phyloP scores from a whole-genome alignment of 2,329 filamentous ascomycete species.

The Pestalotiopsis sp. region DNA sequence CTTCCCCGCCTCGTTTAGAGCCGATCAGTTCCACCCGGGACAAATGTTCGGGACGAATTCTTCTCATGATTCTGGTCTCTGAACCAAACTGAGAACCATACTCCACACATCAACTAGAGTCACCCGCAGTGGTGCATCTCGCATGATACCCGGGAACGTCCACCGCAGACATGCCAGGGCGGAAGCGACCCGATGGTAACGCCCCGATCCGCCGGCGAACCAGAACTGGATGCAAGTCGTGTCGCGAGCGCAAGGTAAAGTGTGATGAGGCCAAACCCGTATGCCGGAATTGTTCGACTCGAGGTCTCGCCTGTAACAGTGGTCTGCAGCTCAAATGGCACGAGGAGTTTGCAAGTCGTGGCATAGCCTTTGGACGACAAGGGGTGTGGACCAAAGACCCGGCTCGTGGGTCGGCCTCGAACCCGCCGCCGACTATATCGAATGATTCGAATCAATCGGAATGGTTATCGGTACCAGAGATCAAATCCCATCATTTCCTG shows the following conservation, averaged over 20 bases:
- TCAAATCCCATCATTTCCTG: constrained; percentile 17
- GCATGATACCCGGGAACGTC: not conserved
- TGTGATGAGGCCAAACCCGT: constrained; percentile 10
- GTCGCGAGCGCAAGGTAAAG: constrained; percentile 5
- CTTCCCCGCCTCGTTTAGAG: no score
- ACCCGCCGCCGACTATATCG: constrained; percentile 19
- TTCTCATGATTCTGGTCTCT: no score
- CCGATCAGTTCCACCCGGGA: no score
- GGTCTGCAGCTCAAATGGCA: constrained; percentile 24
- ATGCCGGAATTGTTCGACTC: constrained; percentile 9
- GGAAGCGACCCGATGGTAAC: constrained; percentile 2
- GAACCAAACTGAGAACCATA: not conserved
- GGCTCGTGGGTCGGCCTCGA: constrained; percentile 6
- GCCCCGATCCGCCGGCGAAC: constrained; percentile 3
- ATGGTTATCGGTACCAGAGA: constrained; percentile 15
- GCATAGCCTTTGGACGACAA: constrained; percentile 41
- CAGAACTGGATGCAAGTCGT: constrained; percentile 7
- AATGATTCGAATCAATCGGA: constrained; percentile 10
- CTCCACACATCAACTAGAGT: not conserved
- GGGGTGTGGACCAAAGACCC: constrained; percentile 37
- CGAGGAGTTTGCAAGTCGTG: constrained; percentile 39
- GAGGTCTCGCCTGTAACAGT: constrained; percentile 10
- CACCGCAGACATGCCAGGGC: constrained; percentile 1
- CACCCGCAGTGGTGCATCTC: not conserved
- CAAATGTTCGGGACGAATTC: no score